Evolutionary conservation across 176 grass and related monocot species (phyloP).

Genomic region (Ananas comosus): DNA sequence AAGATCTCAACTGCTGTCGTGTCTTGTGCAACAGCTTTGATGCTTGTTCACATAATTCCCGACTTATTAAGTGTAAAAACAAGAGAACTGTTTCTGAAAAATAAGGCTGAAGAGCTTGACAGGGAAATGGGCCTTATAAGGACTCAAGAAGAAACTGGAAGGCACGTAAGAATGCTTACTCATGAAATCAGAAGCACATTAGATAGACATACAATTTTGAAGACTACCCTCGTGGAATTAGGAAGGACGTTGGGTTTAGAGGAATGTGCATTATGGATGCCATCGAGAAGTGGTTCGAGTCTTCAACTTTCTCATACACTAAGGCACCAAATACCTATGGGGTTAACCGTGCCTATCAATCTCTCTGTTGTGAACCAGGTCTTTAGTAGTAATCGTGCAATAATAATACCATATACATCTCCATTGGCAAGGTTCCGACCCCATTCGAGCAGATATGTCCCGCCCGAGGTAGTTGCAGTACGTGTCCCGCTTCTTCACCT

Average conservation of each 20-base stretch:
- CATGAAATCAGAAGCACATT: slow-evolving; percentile 19
- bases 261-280: slow-evolving; percentile 23
- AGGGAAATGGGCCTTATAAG: slow-evolving; percentile 17
- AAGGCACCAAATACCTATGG: background rate
- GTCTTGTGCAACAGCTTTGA: slow-evolving; percentile 13
- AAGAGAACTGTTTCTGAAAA: slow-evolving; percentile 15
- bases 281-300: background rate
- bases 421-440: background rate
- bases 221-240: slow-evolving; percentile 21
- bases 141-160: slow-evolving; percentile 16
- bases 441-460: background rate
- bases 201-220: slow-evolving; percentile 18
- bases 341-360: background rate
- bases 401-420: background rate
- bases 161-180: slow-evolving; percentile 21
- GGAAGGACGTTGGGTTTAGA: slow-evolving; percentile 15
- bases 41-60: slow-evolving; percentile 14
- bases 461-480: slow-evolving; percentile 15
- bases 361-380: slow-evolving; percentile 3
- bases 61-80: slow-evolving; percentile 13
- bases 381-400: background rate
- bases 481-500: slow-evolving; percentile 18
- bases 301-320: slow-evolving; percentile 14
- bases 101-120: slow-evolving; percentile 13
- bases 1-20: slow-evolving; percentile 15